Evolutionary conservation across 1,139 yeast species (phyloP), one percentile per base, ranked within the genome.

Genomic region (Debaryomycetaceae sp.): DNA sequence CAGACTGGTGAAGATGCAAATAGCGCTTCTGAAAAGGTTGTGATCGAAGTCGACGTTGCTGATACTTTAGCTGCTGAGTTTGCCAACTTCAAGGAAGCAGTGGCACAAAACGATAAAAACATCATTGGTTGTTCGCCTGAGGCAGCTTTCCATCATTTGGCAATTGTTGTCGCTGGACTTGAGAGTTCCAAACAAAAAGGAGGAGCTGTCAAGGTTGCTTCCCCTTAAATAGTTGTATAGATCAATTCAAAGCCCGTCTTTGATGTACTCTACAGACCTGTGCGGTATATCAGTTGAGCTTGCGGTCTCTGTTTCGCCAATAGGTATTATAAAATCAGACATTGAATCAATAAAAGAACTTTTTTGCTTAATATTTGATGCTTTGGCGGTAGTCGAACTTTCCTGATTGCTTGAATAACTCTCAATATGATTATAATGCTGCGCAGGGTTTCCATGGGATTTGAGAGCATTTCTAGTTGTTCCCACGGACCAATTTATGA

Each of bases 141-240:
- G 47, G 75, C 71, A 46, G 89, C 95, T 8, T 89, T 85, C 80
- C 96, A 89, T 63, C 97, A 91, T 61, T 79, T 89, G 62, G 96
- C 96, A 7, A 78, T 87, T 51, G 79, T 91, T 43, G 94, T 79
- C 41, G 97, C 96, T 33, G 86, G 87, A 46, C 64, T 91, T 35
- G 83, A 84, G 47, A 83, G 94, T 43, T 78, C 89, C 31, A 59
- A 72, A 33, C 65, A 73, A 36, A 68, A 71, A 41, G 96, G 96
- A 49, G 62, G 67, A 40, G 63, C 75, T 33, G 82, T 82, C 26
- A 61, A 61, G 41, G 85, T 87, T 28, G 70, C 59, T 49, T 41
- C 37, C 17, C 56, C 58, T 24, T 50, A 46, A 30, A 28, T n/a
- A 26, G 22, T 31, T 17, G 33, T 41, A 17, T 22, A 33, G 16